Evolutionary conservation across 169 alveolate genomes (phyloP).

Genomic region (Babesia gibsoni): DNA sequence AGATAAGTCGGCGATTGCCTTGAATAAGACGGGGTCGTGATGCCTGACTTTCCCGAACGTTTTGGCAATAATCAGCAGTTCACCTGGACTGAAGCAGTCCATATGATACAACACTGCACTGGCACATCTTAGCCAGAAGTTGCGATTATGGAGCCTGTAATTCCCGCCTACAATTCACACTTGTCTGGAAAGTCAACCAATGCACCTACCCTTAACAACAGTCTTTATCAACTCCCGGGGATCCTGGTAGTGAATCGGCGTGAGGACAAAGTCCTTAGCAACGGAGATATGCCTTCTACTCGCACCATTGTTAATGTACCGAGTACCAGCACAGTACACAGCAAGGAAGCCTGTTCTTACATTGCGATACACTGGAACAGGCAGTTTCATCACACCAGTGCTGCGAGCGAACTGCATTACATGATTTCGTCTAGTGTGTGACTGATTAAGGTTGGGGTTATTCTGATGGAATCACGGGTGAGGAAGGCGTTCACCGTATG

Average conservation of each 20-base stretch:
- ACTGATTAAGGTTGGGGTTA: no score
- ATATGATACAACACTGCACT: conserved; percentile 19
- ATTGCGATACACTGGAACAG: no score
- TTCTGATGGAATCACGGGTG: no score
- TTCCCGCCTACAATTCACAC: conserved; percentile 8
- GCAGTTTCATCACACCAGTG: no score
- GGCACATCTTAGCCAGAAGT: conserved; percentile 43
- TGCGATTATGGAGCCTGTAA: neutral
- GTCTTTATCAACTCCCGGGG: conserved; percentile 16
- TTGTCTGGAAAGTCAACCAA: neutral
- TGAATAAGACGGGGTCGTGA: conserved; percentile 1
- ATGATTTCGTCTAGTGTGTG: no score
- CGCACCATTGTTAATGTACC: no score
- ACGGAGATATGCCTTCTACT: no score
- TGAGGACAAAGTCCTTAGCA: neutral
- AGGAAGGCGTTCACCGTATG: no score
- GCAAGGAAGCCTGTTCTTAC: no score
- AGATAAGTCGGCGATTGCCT: neutral
- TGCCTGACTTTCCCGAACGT: conserved; percentile 19
- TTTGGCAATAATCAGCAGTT: conserved; percentile 5
- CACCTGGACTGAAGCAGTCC: neutral
- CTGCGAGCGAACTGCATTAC: no score
- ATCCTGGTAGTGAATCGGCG: conserved; percentile 38
- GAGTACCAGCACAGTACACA: no score
- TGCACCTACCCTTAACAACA: conserved; percentile 11